These are phyloP conservation scores for Penicillium aurantiogriseum DNA, from an alignment of 2,329 filamentous ascomycete species.

Conservation along the genomic window DNA sequence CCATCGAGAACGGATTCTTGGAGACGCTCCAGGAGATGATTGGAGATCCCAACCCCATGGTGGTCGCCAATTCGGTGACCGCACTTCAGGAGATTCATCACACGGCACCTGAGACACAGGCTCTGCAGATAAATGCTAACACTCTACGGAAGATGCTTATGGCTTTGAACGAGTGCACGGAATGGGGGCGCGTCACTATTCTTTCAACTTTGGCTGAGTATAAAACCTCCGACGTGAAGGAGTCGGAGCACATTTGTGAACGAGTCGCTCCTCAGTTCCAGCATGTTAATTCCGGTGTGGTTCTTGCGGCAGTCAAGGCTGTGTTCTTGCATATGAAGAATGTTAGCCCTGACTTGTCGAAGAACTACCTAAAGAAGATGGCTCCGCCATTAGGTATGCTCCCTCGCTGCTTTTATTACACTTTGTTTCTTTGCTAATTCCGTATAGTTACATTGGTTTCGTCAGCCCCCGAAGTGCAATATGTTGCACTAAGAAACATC, in stretches of 20 bases:
- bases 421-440: conserved; percentile 23
- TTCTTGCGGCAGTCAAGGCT: conserved; percentile 94
- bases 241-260: conserved; percentile 97
- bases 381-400: conserved; percentile 80
- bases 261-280: conserved; percentile 95
- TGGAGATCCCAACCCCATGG: conserved; percentile 97
- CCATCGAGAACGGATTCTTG: conserved; percentile 93
- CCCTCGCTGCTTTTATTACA: neutral
- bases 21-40: conserved; percentile 94
- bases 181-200: conserved; percentile 96
- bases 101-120: conserved; percentile 83
- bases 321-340: conserved; percentile 95
- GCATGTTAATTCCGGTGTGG: conserved; percentile 95
- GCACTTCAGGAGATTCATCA: conserved; percentile 90
- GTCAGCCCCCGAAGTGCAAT: conserved; percentile 94
- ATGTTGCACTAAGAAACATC: conserved; percentile 93
- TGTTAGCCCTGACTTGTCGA: conserved; percentile 72
- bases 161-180: conserved; percentile 95
- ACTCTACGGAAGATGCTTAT: conserved; percentile 94
- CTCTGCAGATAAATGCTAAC: conserved; percentile 75
- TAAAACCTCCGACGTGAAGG: conserved; percentile 80
- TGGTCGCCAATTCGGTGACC: conserved; percentile 95
- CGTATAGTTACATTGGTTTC: conserved; percentile 86
- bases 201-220: conserved; percentile 87
- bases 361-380: conserved; percentile 97